Base-by-base conservation (phyloP, 1,139 yeast species). In the Yamadazyma oceani region DNA sequence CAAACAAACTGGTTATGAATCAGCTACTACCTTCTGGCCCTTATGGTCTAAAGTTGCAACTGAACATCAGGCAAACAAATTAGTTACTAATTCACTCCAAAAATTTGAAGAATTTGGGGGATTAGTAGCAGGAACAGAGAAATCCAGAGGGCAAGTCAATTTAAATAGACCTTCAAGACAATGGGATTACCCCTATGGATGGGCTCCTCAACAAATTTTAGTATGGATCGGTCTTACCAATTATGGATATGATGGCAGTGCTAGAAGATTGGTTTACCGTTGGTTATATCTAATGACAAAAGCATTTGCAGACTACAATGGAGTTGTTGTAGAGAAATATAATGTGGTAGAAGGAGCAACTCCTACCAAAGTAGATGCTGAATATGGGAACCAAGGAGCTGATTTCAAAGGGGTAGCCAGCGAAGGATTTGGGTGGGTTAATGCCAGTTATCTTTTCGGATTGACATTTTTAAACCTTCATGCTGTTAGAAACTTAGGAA, bases 401-500 rank as follows among this genome's bases (percentile, higher is more conserved):
- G 95, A 83, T 44, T 87, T 89, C 57, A 84, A 86, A 59, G 96
- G 97, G 30, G 96, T 87, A 25, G 96, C 97, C 0, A 84, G 87
- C 11, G 97, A 94, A 65, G 98, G 98, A 1, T 86, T 86, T 62
- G 97, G 97, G 1, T 90, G 97, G 97, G 96, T 89, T 42, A 90
- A 90, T 66, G 85, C 97, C 7, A 82, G 92, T 53, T 90, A 79
- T 60, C 60, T 85, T 28, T 64, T 85, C 48, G 97, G 97, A 0
- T 66, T 89, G 45, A 73, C 85, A 11, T 78, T 79, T 45, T 65
- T 88, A 62, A 81, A 81, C 48, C 69, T 74, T 37, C 83, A 80
- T 51, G 89, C 92, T 15, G 72, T 72, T 44, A 72, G 96, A 45
- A 89, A 92, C 2, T 68, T 89, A 46, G 96, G 96, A 0, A 76